Base-by-base conservation (phyloP, 352 stramenopile genomes). In the Phytophthora vignae region DNA sequence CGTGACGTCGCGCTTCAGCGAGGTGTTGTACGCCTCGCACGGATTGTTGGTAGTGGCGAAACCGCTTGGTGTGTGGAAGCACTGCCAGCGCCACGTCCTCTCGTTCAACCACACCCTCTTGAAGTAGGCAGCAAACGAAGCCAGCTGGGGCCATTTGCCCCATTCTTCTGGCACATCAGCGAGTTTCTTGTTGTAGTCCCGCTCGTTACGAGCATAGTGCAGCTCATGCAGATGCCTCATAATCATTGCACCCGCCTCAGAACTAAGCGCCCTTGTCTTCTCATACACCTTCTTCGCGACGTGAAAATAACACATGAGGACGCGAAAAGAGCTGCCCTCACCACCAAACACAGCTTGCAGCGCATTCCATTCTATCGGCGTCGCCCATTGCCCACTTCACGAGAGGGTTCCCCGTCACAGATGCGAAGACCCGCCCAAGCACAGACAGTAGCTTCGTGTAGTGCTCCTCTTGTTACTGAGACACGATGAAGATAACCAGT, bases 271-370 rank as follows among this genome's bases (percentile, higher is more conserved):
- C 4, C 55, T 53, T 21, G 58, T 46, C 10, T 60, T 60, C 36
- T 77, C 71, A 25, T 75, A 71, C 1, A 77, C 21, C 50, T 82
- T 75, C 33, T 67, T 64, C 19, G 69, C 69, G 5, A 79, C 70
- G 27, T 79, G 64, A 50, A 77, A 78, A 33, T 73, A 78, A 17
- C 70, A 82, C 74, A 79, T 74, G 3, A 74, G 25, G 12, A 67
- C 21, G 6, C 49, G 5, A 4, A 55, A 46, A 1, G 54, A 29
- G 3, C 54, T 29, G n/a, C 48, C 58, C 1, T 19, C 15, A 17
- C 58, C 9, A 1, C 54, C 58, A 33, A 55, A 63, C 4, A 63
- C 38, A 17, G 53, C 25, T 29, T 63, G 19, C 8, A 71, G 12
- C 7, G 52, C 62, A 31, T 71, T 71, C 15, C 53, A 63, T n/a